Conservation (phyloP, 176 grass and related monocot species). For the Phragmites australis region DNA sequence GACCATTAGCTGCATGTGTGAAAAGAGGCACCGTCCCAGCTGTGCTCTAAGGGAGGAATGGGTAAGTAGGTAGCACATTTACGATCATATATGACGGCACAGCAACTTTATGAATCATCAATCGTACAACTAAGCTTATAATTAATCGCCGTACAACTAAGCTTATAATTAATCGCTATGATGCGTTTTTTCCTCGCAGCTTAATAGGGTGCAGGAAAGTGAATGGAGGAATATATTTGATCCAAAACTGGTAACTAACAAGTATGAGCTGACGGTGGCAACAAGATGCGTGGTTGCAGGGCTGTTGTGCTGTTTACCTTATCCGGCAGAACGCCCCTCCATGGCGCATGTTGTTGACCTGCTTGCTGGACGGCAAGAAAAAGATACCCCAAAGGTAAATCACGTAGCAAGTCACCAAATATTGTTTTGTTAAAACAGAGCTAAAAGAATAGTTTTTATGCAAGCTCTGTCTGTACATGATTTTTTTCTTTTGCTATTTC, state of each 20-base stretch:
- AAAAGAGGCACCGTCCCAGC: background rate
- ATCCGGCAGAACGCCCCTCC: background rate
- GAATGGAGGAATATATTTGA: background rate
- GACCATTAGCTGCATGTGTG: background rate
- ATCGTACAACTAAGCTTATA: too few species aligned
- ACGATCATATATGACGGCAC: too few species aligned
- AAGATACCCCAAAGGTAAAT: too few species aligned
- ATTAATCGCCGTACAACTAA: too few species aligned
- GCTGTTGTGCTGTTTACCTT: background rate
- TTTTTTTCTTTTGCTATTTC: too few species aligned
- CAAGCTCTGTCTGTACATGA: too few species aligned
- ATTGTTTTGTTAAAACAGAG: too few species aligned
- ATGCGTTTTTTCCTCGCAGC: background rate
- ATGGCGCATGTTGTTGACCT: background rate
- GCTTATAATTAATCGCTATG: too few species aligned
- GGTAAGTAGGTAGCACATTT: background rate
- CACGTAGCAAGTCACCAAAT: too few species aligned
- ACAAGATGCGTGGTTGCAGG: background rate
- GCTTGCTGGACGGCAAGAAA: constrained; percentile 18
- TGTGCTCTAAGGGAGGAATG: too few species aligned
- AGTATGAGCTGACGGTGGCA: background rate
- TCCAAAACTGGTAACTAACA: background rate
- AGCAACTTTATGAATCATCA: too few species aligned
- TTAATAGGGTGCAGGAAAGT: background rate
- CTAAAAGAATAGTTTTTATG: too few species aligned